phyloP scores from a whole-genome alignment of 2,329 filamentous ascomycete genomes.

The Fusarium coffeatum region DNA sequence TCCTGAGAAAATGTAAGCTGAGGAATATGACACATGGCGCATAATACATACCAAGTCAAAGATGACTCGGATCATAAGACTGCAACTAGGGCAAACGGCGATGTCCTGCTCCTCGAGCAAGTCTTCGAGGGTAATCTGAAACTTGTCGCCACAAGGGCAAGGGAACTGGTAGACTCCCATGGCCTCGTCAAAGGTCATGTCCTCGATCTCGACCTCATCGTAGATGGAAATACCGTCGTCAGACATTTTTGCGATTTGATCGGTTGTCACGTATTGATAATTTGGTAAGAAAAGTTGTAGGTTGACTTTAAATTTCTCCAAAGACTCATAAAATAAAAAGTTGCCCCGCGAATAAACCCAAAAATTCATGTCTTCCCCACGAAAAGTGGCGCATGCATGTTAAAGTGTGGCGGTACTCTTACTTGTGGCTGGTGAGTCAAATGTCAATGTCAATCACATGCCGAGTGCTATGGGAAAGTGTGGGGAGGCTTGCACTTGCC shows the following conservation, averaged over 20 bases:
- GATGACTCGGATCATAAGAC: conserved; percentile 94
- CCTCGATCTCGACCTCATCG: conserved; percentile 98
- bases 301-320: not conserved
- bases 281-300: not conserved
- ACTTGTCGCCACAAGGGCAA: conserved; percentile 96
- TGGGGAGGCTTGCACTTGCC: conserved; percentile 44
- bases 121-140: conserved; percentile 88
- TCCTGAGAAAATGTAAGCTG: conserved; percentile 50
- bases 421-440: conserved; percentile 28
- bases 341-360: conserved; percentile 45
- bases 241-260: conserved; percentile 60
- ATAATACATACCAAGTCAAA: conserved; percentile 78
- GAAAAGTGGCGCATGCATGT: conserved; percentile 29
- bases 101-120: conserved; percentile 91
- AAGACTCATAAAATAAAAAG: conserved; percentile 30
- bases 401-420: conserved; percentile 9
- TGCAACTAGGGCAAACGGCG: conserved; percentile 97
- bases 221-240: conserved; percentile 81
- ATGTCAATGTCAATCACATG: conserved; percentile 48
- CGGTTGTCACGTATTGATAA: not conserved
- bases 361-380: conserved; percentile 30
- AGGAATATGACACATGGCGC: not conserved
- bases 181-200: conserved; percentile 89
- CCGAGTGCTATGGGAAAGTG: conserved; percentile 37
- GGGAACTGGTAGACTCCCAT: conserved; percentile 95